Conservation (phyloP, 2,329 filamentous ascomycete species). For the Colletotrichum kahawae region DNA sequence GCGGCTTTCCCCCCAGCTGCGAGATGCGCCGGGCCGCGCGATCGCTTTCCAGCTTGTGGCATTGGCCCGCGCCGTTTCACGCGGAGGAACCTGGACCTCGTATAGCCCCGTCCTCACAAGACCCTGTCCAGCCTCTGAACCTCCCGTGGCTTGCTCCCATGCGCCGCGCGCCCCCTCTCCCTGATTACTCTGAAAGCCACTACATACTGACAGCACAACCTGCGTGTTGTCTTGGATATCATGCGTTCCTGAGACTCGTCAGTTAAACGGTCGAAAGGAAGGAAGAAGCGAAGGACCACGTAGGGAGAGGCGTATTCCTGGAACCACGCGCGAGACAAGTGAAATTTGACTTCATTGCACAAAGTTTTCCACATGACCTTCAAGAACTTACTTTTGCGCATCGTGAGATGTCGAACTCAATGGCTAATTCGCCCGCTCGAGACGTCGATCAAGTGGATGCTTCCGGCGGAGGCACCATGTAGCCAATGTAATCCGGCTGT, state of each 20-base stretch:
- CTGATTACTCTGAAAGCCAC: neutral
- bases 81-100: neutral
- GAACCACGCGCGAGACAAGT: neutral
- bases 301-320: neutral
- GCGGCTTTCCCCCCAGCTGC: neutral
- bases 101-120: neutral
- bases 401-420: neutral
- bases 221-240: neutral
- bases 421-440: neutral
- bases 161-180: neutral
- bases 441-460: neutral
- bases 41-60: neutral
- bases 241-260: neutral
- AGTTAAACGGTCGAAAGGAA: neutral
- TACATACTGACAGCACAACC: neutral
- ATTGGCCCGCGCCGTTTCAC: conserved; percentile 3
- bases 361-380: conserved; percentile 15
- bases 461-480: neutral
- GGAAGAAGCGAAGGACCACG: neutral
- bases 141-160: neutral
- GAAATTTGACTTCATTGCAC: neutral
- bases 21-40: conserved; percentile 14
- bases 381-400: neutral
- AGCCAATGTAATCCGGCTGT: neutral
- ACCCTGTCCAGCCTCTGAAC: neutral